phyloP scores from a whole-genome alignment of 805 yeast genomes.

The Yarrowia sp. region DNA sequence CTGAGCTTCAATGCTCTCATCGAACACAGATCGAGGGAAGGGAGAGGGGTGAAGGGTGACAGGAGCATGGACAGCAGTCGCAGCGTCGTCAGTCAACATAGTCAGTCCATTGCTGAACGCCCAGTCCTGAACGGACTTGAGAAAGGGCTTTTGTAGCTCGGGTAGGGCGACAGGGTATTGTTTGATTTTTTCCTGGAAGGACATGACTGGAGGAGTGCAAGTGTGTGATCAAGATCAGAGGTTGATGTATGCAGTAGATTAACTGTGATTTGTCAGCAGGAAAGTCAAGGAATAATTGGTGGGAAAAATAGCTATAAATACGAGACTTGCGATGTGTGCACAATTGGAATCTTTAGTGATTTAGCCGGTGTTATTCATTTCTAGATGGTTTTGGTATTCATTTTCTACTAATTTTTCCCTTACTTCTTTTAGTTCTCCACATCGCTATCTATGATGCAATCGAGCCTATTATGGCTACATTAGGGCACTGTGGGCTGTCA shows the following conservation, averaged over 20 bases:
- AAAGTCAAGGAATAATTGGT: no score
- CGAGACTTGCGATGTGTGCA: no score
- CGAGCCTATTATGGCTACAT: conserved; percentile 12
- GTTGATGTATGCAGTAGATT: background rate
- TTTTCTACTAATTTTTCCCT: background rate
- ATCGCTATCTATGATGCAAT: conserved; percentile 9
- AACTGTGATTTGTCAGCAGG: conserved; percentile 8
- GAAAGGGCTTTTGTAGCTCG: background rate
- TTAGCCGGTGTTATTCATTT: no score
- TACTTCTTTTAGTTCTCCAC: background rate
- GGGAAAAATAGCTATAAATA: no score
- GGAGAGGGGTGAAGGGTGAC: conserved; percentile 92
- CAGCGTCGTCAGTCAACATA: conserved; percentile 70
- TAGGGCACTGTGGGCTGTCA: background rate
- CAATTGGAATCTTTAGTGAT: background rate
- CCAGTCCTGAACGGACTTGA: conserved; percentile 66
- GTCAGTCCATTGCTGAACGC: conserved; percentile 77
- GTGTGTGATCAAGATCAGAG: background rate
- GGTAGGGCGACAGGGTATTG: conserved; percentile 26
- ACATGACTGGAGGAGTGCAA: conserved; percentile 1
- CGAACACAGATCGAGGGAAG: conserved; percentile 71
- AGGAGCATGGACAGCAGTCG: conserved; percentile 73
- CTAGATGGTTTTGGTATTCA: no score
- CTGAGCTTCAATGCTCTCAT: conserved; percentile 72
- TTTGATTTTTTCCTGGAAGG: conserved; percentile 28